phyloP scores from a whole-genome alignment of 108 stramenopile genomes.

The Stephanodiscus triporus region DNA sequence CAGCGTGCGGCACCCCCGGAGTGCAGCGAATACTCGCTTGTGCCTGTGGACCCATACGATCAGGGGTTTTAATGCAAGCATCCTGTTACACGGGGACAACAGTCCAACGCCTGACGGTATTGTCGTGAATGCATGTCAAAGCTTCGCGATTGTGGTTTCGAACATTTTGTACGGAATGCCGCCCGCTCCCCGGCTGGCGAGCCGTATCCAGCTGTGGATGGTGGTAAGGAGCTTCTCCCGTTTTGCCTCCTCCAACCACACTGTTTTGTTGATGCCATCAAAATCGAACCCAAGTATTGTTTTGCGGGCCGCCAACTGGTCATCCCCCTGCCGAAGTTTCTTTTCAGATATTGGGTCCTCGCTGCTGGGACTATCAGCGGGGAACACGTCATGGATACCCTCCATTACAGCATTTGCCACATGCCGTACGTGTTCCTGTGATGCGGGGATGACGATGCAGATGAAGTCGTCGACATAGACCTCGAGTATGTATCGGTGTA shows the following conservation, averaged over 20 bases:
- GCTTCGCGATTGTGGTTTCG: background rate
- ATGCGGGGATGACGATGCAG: background rate
- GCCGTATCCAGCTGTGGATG: background rate
- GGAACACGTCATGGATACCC: slow-evolving; percentile 1
- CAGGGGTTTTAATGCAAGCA: background rate
- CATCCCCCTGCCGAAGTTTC: background rate
- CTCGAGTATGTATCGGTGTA: background rate
- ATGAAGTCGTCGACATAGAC: background rate
- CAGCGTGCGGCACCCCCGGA: background rate
- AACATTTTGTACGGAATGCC: slow-evolving; percentile 14
- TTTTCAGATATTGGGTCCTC: background rate
- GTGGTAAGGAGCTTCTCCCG: background rate
- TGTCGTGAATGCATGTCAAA: slow-evolving; percentile 9
- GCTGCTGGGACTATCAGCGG: background rate
- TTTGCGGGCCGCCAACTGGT: background rate
- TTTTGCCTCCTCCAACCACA: background rate
- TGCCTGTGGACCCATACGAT: background rate
- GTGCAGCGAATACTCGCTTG: background rate
- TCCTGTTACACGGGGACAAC: background rate
- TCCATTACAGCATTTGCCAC: slow-evolving; percentile 5
- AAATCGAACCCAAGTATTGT: background rate
- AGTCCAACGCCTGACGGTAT: slow-evolving; percentile 1
- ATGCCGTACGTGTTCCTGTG: background rate
- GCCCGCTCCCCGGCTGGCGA: background rate
- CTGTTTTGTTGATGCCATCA: background rate